These are phyloP conservation scores for Podaxis sp. DNA, from an alignment of 768 basidiomycete genomes.

Conservation along the genomic window DNA sequence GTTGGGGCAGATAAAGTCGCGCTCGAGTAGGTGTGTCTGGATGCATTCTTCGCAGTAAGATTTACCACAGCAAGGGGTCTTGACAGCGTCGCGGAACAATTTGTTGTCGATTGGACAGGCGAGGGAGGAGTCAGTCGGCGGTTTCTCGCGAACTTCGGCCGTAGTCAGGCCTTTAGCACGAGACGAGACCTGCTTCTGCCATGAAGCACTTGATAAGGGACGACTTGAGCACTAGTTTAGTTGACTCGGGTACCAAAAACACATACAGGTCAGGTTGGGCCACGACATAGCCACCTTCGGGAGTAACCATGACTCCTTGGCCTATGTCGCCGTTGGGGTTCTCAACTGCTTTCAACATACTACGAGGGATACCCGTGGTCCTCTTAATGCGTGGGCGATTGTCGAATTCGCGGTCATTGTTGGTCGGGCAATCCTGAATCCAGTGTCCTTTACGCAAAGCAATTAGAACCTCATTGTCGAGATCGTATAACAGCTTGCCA, in stretches of 20 bases:
- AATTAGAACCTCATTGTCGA: constrained; percentile 13
- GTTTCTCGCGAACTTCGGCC: constrained; percentile 85
- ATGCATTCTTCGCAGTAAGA: constrained; percentile 97
- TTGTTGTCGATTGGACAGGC: constrained; percentile 91
- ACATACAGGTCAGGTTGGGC: constrained; percentile 95
- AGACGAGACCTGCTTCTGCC: constrained; percentile 84
- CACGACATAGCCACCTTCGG: constrained; percentile 96
- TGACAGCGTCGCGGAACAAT: constrained; percentile 91
- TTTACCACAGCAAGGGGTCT: constrained; percentile 92
- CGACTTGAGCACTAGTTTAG: neutral
- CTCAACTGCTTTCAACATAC: constrained; percentile 95
- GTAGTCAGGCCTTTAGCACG: constrained; percentile 79
- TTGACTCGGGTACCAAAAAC: neutral
- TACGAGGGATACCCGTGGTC: constrained; percentile 97
- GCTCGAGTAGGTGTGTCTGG: constrained; percentile 89
- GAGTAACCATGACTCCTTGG: constrained; percentile 96
- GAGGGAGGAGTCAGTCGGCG: constrained; percentile 76
- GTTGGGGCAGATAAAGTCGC: constrained; percentile 92
- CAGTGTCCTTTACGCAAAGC: constrained; percentile 76
- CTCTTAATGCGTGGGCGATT: constrained; percentile 94
- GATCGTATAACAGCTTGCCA: constrained; percentile 16
- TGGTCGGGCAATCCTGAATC: constrained; percentile 99
- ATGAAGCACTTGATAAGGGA: constrained; percentile 64
- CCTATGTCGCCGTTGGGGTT: constrained; percentile 75
- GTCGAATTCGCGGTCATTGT: constrained; percentile 93